Percentiles rank a stretch among this genome's conserved stretches.
Conservation (phyloP, 257 asterid species). For the Sherardia arvensis region DNA sequence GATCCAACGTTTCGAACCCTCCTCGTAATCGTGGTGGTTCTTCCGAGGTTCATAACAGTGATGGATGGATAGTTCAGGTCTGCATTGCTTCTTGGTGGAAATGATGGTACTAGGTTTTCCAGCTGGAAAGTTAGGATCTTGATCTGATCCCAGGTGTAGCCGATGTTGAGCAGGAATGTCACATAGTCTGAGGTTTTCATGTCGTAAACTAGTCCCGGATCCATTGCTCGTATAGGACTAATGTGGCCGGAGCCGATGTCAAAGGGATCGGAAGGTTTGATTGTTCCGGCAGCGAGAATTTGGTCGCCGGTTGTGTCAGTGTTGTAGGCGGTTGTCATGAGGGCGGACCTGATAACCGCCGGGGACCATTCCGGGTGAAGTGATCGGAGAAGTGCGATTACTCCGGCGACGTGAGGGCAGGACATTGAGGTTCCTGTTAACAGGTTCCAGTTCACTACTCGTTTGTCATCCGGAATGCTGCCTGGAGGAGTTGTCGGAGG, state of each 20-base stretch:
- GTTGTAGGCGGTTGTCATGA: slow-evolving; percentile 40
- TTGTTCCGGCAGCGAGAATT: not conserved
- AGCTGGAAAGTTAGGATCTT: not conserved
- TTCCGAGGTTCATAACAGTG: slow-evolving; percentile 9
- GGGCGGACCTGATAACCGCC: slow-evolving; percentile 59
- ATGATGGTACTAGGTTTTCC: not conserved
- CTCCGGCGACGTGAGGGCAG: slow-evolving; percentile 69
- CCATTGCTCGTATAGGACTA: slow-evolving; percentile 42
- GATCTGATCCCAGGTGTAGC: slow-evolving; percentile 12
- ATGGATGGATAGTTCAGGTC: slow-evolving; percentile 28
- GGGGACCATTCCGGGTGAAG: slow-evolving; percentile 64
- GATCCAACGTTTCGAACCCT: slow-evolving; percentile 23
- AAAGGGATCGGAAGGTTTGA: slow-evolving; percentile 27
- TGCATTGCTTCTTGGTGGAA: slow-evolving; percentile 1
- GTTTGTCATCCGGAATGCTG: slow-evolving; percentile 13
- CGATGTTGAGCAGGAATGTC: slow-evolving; percentile 26
- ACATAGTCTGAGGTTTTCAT: slow-evolving; percentile 32
- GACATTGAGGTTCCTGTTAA: slow-evolving; percentile 70
- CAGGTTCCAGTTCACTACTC: slow-evolving; percentile 35
- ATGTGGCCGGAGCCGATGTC: slow-evolving; percentile 66
- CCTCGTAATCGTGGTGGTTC: slow-evolving; percentile 15
- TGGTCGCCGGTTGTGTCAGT: slow-evolving; percentile 2
- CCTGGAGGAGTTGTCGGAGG: slow-evolving; percentile 37
- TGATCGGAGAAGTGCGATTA: slow-evolving; percentile 50
- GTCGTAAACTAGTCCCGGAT: slow-evolving; percentile 63